phyloP scores from a whole-genome alignment of 108 stramenopile genomes.

The Fistulifera pelliculosa region DNA sequence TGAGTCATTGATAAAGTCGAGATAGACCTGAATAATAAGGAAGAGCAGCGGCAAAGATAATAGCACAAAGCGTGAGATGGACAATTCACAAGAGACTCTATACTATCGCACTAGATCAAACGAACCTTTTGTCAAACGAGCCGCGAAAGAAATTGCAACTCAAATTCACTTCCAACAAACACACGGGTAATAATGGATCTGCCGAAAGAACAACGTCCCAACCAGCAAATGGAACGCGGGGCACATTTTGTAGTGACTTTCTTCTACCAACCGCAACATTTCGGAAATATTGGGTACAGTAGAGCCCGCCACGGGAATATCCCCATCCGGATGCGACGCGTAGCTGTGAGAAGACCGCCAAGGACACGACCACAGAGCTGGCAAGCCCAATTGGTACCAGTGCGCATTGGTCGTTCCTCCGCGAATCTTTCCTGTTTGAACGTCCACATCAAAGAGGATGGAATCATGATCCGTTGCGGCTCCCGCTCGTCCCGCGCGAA shows the following conservation, averaged over 20 bases:
- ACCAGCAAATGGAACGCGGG: constrained; percentile 76
- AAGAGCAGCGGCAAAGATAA: background rate
- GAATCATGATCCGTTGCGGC: constrained; percentile 94
- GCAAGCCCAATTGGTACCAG: constrained; percentile 89
- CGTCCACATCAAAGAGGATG: constrained; percentile 94
- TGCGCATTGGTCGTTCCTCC: constrained; percentile 95
- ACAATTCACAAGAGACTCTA: background rate
- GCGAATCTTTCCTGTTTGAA: constrained; percentile 65
- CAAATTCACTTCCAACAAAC: constrained; percentile 78
- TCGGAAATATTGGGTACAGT: constrained; percentile 59
- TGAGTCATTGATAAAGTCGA: constrained; percentile 67
- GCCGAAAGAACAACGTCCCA: constrained; percentile 82
- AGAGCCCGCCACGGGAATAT: constrained; percentile 50
- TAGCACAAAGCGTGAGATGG: background rate
- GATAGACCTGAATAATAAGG: constrained; percentile 26
- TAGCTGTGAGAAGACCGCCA: constrained; percentile 60
- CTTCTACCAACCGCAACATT: constrained; percentile 61
- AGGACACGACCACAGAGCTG: constrained; percentile 46
- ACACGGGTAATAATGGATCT: constrained; percentile 57
- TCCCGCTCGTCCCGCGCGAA: constrained; percentile 85
- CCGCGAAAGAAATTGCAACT: constrained; percentile 83
- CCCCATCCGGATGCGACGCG: constrained; percentile 73
- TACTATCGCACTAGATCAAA: background rate
- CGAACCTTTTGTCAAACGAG: constrained; percentile 53
- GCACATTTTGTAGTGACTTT: constrained; percentile 71